Base-by-base conservation (phyloP, 352 stramenopile genomes). In the Globisporangium okanoganense region DNA sequence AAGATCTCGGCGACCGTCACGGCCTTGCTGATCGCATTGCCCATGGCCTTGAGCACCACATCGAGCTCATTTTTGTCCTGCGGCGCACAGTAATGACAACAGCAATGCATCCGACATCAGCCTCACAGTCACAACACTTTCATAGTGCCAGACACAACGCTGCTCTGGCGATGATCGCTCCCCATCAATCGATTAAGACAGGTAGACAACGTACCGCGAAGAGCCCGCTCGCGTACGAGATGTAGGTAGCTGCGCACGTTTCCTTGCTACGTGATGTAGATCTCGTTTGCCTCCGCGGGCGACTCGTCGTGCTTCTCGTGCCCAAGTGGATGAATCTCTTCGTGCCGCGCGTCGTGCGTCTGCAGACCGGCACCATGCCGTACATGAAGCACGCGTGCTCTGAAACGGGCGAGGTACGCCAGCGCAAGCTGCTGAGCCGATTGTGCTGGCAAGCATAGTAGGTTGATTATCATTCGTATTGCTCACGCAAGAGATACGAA, bases 1-100 rank as follows among this genome's bases (percentile, higher is more conserved):
- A 95, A 66, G 48, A 92, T 82, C 69, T 95, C 86, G 6, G 84
- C 82, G 49, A 95, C 86, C 3, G 79, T 90, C 66, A 95, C 86
- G 14, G 86, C 83, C 65, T 94, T 94, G 69, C 71, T 86, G 70
- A 95, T 95, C 35, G 84, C 84, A 47, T 90, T 81, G 55, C 84
- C 86, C 82, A 92, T 92, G 36, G 84, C 86, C 63, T 88, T 92
- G 29, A 95, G 58, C 63, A 90, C 77, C 36, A 94, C 71, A 6
- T 44, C 62, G 36, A 64, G 73, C 69, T 91, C 76, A 44, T 74
- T 78, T 57, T 88, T 88, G 53, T 89, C 82, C 83, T 91, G 50
- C 47, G 62, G 54, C n/a, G 33, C 56, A 57, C 9, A 24, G 13
- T 22, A n/a, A 7, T 3, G 47, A 31, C 29, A 58, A n/a, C n/a